These are phyloP conservation scores for Xerocomus brunneocitrinus DNA, from an alignment of 768 basidiomycete genomes.

Conservation along the genomic window DNA sequence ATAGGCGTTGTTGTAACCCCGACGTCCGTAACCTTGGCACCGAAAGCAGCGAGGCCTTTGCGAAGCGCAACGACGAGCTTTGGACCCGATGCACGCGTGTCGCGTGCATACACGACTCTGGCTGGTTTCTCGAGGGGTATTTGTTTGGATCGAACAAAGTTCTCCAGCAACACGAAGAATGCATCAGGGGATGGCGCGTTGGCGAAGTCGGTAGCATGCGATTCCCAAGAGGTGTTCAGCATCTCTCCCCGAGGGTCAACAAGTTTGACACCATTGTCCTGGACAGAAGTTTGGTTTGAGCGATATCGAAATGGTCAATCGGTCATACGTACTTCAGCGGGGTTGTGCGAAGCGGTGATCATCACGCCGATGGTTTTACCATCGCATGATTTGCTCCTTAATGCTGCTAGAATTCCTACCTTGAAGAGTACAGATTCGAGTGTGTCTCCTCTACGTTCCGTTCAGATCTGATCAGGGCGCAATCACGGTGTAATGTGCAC, in stretches of 20 bases:
- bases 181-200: conserved; percentile 74
- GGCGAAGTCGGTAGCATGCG: conserved; percentile 78
- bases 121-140: conserved; percentile 80
- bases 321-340: conserved; percentile 68
- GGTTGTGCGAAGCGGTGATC: conserved; percentile 99
- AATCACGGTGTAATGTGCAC: conserved; percentile 28
- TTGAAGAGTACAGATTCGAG: conserved; percentile 94
- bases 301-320: background rate
- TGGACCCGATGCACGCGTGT: conserved; percentile 87
- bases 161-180: conserved; percentile 61
- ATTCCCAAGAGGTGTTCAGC: conserved; percentile 92
- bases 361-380: conserved; percentile 94
- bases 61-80: conserved; percentile 71
- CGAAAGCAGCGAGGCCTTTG: conserved; percentile 76
- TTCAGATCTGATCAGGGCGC: conserved; percentile 6
- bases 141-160: conserved; percentile 56
- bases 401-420: conserved; percentile 82
- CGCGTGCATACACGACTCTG: conserved; percentile 84
- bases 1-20: conserved; percentile 92
- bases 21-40: conserved; percentile 63
- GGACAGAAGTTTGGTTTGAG: conserved; percentile 7
- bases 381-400: conserved; percentile 88
- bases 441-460: conserved; percentile 48
- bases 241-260: conserved; percentile 98
- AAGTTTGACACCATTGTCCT: conserved; percentile 99